Conservation (phyloP, 2,329 filamentous ascomycete genomes). For the Penicillium sp. region DNA sequence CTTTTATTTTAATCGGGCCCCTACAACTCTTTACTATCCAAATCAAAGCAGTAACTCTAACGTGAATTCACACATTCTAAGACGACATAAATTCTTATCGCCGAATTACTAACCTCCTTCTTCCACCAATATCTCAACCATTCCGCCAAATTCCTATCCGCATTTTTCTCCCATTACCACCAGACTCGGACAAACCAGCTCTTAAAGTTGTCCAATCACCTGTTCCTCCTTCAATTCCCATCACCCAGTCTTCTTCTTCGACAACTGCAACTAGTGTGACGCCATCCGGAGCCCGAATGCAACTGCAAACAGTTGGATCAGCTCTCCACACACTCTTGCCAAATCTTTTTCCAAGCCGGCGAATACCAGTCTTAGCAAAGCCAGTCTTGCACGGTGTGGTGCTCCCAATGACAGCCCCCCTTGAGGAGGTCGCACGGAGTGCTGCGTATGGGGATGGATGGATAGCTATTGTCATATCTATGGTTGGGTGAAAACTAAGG, state of each 20-base stretch:
- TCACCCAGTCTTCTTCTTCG: background rate
- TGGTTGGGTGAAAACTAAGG: conserved; percentile 50
- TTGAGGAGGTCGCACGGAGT: conserved; percentile 79
- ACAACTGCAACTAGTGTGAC: conserved; percentile 10
- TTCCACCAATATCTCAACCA: conserved; percentile 62
- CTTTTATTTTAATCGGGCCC: background rate
- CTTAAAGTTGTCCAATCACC: conserved; percentile 73
- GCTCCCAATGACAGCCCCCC: conserved; percentile 71
- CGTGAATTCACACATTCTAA: conserved; percentile 26
- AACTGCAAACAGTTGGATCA: conserved; percentile 68
- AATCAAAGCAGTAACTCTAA: background rate
- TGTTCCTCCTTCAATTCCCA: conserved; percentile 51
- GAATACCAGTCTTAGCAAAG: conserved; percentile 78
- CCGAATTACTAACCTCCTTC: conserved; percentile 71
- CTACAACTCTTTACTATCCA: background rate
- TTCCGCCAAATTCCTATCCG: conserved; percentile 83
- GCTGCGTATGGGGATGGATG: conserved; percentile 90
- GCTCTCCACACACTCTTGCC: conserved; percentile 74
- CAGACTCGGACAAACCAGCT: conserved; percentile 46
- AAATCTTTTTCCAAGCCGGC: conserved; percentile 77
- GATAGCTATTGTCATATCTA: conserved; percentile 74
- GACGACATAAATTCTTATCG: conserved; percentile 71
- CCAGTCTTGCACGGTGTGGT: conserved; percentile 81
- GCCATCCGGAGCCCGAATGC: conserved; percentile 25
- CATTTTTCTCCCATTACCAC: conserved; percentile 72